phyloP scores from a whole-genome alignment of 2,329 filamentous ascomycete genomes.

The Exophiala sp. region DNA sequence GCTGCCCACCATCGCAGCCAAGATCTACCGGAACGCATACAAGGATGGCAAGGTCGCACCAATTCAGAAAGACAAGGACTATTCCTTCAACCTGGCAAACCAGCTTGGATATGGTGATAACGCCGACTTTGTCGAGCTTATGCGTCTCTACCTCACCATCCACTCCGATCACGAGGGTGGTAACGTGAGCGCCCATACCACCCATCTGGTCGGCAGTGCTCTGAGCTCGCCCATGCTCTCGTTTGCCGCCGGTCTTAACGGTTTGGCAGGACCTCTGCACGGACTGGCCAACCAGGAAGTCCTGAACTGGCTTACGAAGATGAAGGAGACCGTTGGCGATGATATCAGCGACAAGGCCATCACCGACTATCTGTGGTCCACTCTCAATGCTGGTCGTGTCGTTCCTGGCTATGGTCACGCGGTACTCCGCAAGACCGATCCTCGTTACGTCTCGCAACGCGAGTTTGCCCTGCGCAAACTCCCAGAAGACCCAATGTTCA shows the following conservation, averaged over 20 bases:
- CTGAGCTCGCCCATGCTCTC: constrained; percentile 97
- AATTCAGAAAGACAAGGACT: constrained; percentile 98
- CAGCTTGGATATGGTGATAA: constrained; percentile 95
- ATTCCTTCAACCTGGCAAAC: constrained; percentile 98
- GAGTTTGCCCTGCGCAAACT: constrained; percentile 92
- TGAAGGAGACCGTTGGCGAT: constrained; percentile 91
- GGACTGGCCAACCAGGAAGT: constrained; percentile 99
- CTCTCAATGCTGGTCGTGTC: constrained; percentile 89
- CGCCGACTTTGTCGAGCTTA: constrained; percentile 93
- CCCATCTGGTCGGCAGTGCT: constrained; percentile 92
- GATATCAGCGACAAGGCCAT: constrained; percentile 95
- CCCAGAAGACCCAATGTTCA: constrained; percentile 98
- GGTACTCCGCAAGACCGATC: constrained; percentile 98
- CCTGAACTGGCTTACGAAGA: constrained; percentile 97
- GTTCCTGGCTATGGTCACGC: constrained; percentile 98
- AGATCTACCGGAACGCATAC: constrained; percentile 99
- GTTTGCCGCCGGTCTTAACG: constrained; percentile 91
- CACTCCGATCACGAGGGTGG: constrained; percentile 99
- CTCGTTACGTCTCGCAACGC: constrained; percentile 97
- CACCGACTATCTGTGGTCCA: constrained; percentile 98
- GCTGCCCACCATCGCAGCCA: constrained; percentile 93
- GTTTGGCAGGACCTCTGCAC: constrained; percentile 96
- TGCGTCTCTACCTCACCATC: constrained; percentile 98
- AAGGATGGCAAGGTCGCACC: constrained; percentile 98
- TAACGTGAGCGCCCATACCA: constrained; percentile 97